Percentiles rank a stretch among this genome's conserved stretches.
phyloP scores from a whole-genome alignment of 2,329 filamentous ascomycete genomes.

The Tricladium varicosporioides region DNA sequence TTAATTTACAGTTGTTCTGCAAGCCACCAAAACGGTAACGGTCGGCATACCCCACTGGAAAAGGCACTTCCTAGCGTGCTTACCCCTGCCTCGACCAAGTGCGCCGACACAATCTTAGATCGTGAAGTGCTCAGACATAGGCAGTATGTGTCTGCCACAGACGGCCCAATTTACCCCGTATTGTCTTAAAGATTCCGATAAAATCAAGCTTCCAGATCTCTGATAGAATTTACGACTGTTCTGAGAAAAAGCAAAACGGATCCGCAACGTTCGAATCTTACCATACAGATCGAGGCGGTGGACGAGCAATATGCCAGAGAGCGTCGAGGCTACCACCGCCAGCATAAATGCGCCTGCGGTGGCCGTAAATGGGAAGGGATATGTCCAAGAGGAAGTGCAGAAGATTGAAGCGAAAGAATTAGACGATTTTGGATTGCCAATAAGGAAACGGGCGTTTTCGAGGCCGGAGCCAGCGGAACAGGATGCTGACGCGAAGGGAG shows the following conservation, averaged over 20 bases:
- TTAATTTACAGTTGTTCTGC: neutral
- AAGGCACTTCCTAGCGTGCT: neutral
- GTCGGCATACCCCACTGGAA: neutral
- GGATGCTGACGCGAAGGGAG: slow-evolving; percentile 2
- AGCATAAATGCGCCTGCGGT: slow-evolving; percentile 21
- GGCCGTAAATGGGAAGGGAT: slow-evolving; percentile 1
- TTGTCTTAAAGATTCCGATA: slow-evolving; percentile 3
- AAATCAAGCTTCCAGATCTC: neutral
- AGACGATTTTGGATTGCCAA: slow-evolving; percentile 71
- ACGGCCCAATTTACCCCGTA: slow-evolving; percentile 6
- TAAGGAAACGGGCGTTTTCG: slow-evolving; percentile 48
- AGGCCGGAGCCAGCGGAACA: slow-evolving; percentile 19
- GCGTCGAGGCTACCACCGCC: slow-evolving; percentile 21
- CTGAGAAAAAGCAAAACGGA: neutral
- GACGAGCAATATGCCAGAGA: slow-evolving; percentile 32
- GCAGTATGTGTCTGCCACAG: slow-evolving; percentile 21
- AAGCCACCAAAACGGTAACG: neutral
- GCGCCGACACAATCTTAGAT: neutral
- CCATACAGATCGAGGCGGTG: slow-evolving; percentile 14
- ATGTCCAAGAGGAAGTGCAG: slow-evolving; percentile 18
- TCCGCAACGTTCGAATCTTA: neutral
- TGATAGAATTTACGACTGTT: neutral
- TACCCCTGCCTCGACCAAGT: slow-evolving; percentile 1
- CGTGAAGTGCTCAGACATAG: slow-evolving; percentile 3
- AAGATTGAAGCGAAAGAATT: slow-evolving; percentile 41